A percentile compares a stretch with the other conserved stretches of the same genome.
Evolutionary conservation across 352 stramenopile genomes (phyloP).

Genomic region (Globisporangium cylindrosporum): DNA sequence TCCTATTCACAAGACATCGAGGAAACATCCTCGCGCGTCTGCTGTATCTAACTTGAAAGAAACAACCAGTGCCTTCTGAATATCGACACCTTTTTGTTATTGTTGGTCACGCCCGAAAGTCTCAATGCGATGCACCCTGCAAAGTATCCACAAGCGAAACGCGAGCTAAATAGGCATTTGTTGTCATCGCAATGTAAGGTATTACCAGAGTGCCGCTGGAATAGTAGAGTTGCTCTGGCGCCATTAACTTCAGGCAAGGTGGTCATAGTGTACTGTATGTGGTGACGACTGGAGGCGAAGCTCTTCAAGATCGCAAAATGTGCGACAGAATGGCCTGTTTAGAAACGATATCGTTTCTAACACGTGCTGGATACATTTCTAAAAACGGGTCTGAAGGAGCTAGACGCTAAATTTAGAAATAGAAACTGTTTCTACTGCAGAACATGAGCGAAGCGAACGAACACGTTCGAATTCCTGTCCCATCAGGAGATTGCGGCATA

Average conservation of each 20-base stretch:
- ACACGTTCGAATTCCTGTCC: slow-evolving; percentile 12
- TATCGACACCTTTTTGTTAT: too few species aligned
- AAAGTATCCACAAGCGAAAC: too few species aligned
- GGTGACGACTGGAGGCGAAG: too few species aligned
- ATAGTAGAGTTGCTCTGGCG: too few species aligned
- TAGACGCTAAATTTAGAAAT: background rate
- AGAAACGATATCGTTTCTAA: background rate
- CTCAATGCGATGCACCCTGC: too few species aligned
- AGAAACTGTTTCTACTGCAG: slow-evolving; percentile 1
- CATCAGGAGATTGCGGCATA: background rate
- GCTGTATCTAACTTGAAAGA: background rate
- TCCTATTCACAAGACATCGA: background rate
- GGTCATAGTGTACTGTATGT: too few species aligned
- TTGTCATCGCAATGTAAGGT: background rate
- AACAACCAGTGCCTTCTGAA: background rate
- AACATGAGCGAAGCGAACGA: slow-evolving; percentile 7
- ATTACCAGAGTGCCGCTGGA: background rate
- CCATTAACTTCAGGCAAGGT: too few species aligned
- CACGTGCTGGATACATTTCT: background rate
- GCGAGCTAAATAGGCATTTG: too few species aligned
- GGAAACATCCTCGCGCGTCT: background rate
- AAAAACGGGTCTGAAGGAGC: background rate
- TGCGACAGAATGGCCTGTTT: background rate
- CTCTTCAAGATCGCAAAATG: background rate
- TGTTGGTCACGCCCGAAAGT: too few species aligned